phyloP scores from a whole-genome alignment of 768 basidiomycete genomes.

The Krasilnikovozyma curviuscula region DNA sequence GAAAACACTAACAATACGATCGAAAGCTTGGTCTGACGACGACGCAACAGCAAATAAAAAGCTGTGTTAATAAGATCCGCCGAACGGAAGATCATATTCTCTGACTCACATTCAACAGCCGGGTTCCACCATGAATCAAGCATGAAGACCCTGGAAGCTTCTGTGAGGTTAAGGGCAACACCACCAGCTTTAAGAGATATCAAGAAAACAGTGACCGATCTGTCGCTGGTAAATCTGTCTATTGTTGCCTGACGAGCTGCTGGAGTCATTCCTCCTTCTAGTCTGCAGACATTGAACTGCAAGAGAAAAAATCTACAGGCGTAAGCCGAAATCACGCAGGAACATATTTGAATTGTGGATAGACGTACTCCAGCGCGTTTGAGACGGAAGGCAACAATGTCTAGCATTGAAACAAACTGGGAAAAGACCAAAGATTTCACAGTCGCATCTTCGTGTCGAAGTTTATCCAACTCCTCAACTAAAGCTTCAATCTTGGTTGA shows the following conservation, averaged over 20 bases:
- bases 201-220: slow-evolving; percentile 90
- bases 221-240: slow-evolving; percentile 48
- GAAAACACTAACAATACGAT: slow-evolving; percentile 2
- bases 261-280: slow-evolving; percentile 83
- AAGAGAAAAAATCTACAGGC: background rate
- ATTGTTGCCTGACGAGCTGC: slow-evolving; percentile 3
- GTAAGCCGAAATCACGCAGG: background rate
- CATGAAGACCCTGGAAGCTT: slow-evolving; percentile 7
- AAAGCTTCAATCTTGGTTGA: slow-evolving; percentile 96
- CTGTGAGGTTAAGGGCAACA: slow-evolving; percentile 11
- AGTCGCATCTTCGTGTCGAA: slow-evolving; percentile 64
- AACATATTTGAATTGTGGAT: slow-evolving; percentile 17
- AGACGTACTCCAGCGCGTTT: slow-evolving; percentile 79
- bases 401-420: slow-evolving; percentile 50
- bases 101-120: slow-evolving; percentile 38
- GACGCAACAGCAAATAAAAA: slow-evolving; percentile 23
- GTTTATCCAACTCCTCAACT: slow-evolving; percentile 74
- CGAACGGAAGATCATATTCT: slow-evolving; percentile 27
- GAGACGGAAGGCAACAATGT: slow-evolving; percentile 77
- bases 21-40: background rate
- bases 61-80: slow-evolving; percentile 67
- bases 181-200: slow-evolving; percentile 40
- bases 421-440: slow-evolving; percentile 95
- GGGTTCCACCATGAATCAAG: slow-evolving; percentile 53
- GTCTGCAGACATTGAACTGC: slow-evolving; percentile 54